phyloP scores from a whole-genome alignment of 2,329 filamentous ascomycete genomes.

The Didymella keratinophila region DNA sequence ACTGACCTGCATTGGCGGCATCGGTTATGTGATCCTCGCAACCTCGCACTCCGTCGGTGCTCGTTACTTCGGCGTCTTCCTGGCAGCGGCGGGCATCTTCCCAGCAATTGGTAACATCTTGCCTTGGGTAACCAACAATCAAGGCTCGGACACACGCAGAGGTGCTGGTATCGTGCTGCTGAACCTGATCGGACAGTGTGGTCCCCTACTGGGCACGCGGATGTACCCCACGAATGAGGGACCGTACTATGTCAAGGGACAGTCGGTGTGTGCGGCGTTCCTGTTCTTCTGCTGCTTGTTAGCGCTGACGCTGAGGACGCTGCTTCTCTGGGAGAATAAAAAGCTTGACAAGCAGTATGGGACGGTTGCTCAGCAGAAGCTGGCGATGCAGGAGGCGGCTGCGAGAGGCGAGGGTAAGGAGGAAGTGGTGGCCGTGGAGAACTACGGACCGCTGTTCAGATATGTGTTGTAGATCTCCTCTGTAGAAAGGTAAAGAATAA shows the following conservation, averaged over 20 bases:
- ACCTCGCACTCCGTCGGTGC: constrained; percentile 59
- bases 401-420: constrained; percentile 23
- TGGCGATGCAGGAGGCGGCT: constrained; percentile 29
- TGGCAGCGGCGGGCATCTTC: constrained; percentile 69
- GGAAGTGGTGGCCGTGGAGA: constrained; percentile 38
- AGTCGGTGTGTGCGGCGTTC: constrained; percentile 49
- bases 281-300: constrained; percentile 49
- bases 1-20: constrained; percentile 64
- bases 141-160: constrained; percentile 72
- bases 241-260: constrained; percentile 47
- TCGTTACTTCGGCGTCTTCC: constrained; percentile 62
- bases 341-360: constrained; percentile 46
- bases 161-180: constrained; percentile 72
- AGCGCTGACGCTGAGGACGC: constrained; percentile 37
- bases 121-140: constrained; percentile 74
- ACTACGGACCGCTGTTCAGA: constrained; percentile 45
- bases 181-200: constrained; percentile 68
- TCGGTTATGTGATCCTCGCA: constrained; percentile 72
- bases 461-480: constrained; percentile 37
- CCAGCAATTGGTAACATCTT: constrained; percentile 74
- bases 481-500: too few species aligned
- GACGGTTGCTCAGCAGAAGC: constrained; percentile 39
- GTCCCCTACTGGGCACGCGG: constrained; percentile 47
- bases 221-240: constrained; percentile 45
- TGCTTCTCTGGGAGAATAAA: constrained; percentile 50